Evolutionary conservation across 2,329 filamentous ascomycete genomes (phyloP), one percentile per base, ranked within the genome.

Genomic region (Cordyceps militaris): DNA sequence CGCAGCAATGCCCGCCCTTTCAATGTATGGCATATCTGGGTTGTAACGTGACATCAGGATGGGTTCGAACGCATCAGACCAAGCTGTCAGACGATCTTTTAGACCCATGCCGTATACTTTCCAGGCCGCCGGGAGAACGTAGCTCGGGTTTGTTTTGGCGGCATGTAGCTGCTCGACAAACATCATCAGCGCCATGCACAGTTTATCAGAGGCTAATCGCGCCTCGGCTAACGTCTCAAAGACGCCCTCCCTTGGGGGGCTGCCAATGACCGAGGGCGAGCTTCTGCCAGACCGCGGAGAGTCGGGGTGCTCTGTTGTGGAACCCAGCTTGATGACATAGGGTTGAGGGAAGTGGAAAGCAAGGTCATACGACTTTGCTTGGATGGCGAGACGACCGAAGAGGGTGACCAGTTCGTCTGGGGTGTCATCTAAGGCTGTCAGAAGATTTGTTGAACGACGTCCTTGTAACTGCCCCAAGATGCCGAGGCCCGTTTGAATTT

Each of bases 301-400:
- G 47, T 56, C 26, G 16, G 42, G 62, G 62, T 72, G 66, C 47
- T 72, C 30, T 14, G 53, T 3, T 65, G 59, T 64, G 61, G 30
- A 63, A 56, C 47, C 70, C 60, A 60, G 77, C 6, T 76, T 76
- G 60, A 86, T 81, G 7, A 85, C 82, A 57, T 79, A 84, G 1
- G 83, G 82, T 30, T 82, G 75, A 1, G 83, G 83, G 59, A 86
- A 85, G 66, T 86, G 83, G 64, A 86, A 86, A 32, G 83, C 83
- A 81, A 86, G 82, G 63, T 86, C 83, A 65, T 86, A 86, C 0
- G 82, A 85, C 65, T 86, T 86, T 44, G 83, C 83, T 66, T 86
- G 83, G 44, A 86, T 83, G 2, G 82, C 82, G 2, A 86, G 73
- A 4, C 83, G 77, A 1, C 80, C 84, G 63, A 86, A 86, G 73